Evolutionary conservation across 176 grass and related monocot genomes (phyloP), one percentile per base, ranked within the genome.

Genomic region (Triticum turgidum): DNA sequence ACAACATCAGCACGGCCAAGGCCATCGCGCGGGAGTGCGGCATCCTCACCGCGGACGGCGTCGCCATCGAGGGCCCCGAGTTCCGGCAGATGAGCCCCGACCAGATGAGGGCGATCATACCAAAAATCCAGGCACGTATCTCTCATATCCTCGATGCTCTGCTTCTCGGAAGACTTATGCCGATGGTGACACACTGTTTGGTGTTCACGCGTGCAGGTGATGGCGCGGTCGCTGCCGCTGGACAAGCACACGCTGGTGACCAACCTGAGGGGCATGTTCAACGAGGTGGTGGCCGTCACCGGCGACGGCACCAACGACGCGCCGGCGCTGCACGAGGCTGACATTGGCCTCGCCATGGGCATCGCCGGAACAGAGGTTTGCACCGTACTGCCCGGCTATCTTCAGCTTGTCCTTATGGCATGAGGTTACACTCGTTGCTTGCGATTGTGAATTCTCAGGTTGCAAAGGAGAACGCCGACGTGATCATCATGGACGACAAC

Each of bases 391-490:
- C 14, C n/a, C 15, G 20, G 72, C 12, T 7, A 47, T 32, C 3
- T 67, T 47, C 5, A 2, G 0, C 4, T 62, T 6, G 8, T 22
- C 29, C 1, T 58, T 0, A 2, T 49, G 45, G 9, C 9, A 13
- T 15, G 71, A 59, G 9, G 4, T 77, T 54, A 56, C 74, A 18
- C 11, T 15, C 1, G 38, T 7, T 34, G 66, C 6, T 81, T 81
- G 18, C 11, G 64, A 10, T 81, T 81, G 18, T 9, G 54, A 20
- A 9, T 84, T 61, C n/a, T 37, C 91, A 98, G 95, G 96, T 98
- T 58, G 96, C 96, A n/a, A 98, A 98, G 89, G 96, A 98, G 90
- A 98, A 95, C 66, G 96, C 96, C 1, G 96, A 98, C 72, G 93
- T 98, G 73, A 93, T 98, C 20, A 93, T 98, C 71, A 90, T 98